phyloP scores from a whole-genome alignment of 495 filamentous ascomycete species.

The Clohesyomyces aquaticus region DNA sequence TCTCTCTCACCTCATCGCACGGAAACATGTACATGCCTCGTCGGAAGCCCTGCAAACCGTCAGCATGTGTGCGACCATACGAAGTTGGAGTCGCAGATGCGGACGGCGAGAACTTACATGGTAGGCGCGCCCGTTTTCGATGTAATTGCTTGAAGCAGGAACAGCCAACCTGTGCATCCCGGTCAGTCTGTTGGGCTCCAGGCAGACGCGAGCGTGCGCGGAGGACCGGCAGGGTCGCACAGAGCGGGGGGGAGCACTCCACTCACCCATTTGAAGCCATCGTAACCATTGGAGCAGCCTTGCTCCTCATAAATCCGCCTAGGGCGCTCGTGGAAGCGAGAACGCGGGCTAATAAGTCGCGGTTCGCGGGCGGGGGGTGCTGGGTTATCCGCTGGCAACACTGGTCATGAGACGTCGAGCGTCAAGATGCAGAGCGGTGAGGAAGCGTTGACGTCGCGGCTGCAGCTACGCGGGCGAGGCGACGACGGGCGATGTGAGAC shows the following conservation, averaged over 20 bases:
- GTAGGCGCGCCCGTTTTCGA: constrained; percentile 61
- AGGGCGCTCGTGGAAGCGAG: constrained; percentile 16
- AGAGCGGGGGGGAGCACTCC: constrained; percentile 32
- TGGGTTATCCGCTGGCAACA: constrained; percentile 6
- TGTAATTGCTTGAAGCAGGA: constrained; percentile 48
- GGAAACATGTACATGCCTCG: constrained; percentile 65
- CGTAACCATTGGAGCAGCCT: constrained; percentile 45
- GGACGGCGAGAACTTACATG: constrained; percentile 51
- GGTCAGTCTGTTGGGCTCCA: background rate
- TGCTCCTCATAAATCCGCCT: constrained; percentile 23
- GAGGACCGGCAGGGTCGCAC: constrained; percentile 27
- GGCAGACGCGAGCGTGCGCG: background rate
- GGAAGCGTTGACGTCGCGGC: constrained; percentile 2
- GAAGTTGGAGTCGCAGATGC: background rate
- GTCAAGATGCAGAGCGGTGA: constrained; percentile 14
- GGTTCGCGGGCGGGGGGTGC: background rate
- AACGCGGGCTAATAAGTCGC: constrained; percentile 22
- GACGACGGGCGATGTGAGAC: constrained; percentile 8
- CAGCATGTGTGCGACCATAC: background rate
- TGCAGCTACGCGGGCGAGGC: constrained; percentile 2
- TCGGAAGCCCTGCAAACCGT: constrained; percentile 45
- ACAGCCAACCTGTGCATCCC: constrained; percentile 32
- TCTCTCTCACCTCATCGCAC: constrained; percentile 60
- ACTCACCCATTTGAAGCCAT: constrained; percentile 47
- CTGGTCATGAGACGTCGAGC: constrained; percentile 31